A percentile compares a stretch with the other conserved stretches of the same genome.
Evolutionary conservation across 768 basidiomycete genomes (phyloP).

Genomic region (Cystobasidium tubakii): DNA sequence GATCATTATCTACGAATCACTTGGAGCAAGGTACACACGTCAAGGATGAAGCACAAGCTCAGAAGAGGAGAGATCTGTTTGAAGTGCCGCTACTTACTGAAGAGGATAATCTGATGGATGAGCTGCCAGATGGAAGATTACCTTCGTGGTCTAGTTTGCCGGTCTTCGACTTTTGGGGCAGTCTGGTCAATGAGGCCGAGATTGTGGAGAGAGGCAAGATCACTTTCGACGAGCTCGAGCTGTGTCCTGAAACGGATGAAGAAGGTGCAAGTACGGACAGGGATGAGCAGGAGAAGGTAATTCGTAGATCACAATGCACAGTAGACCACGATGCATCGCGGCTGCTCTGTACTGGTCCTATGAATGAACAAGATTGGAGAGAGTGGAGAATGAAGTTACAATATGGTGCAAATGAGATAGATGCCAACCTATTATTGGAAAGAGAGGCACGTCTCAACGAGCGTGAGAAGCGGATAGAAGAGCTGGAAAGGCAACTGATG

Average conservation of each 20-base stretch:
- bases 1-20: slow-evolving; percentile 82
- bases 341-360: slow-evolving; percentile 41
- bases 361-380: slow-evolving; percentile 10
- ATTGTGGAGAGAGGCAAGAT: slow-evolving; percentile 48
- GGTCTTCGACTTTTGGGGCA: slow-evolving; percentile 63
- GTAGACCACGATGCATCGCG: slow-evolving; percentile 42
- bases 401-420: slow-evolving; percentile 29
- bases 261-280: no score
- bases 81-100: slow-evolving; percentile 62
- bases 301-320: no score
- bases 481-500: slow-evolving; percentile 10
- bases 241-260: neutral
- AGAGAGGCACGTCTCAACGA: neutral
- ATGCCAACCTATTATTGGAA: slow-evolving; percentile 4
- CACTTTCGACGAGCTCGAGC: slow-evolving; percentile 25
- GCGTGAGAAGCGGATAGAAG: slow-evolving; percentile 3
- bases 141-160: slow-evolving; percentile 60
- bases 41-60: slow-evolving; percentile 54
- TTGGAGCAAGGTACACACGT: slow-evolving; percentile 79
- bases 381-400: slow-evolving; percentile 40
- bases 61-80: slow-evolving; percentile 62
- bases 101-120: slow-evolving; percentile 54
- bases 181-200: slow-evolving; percentile 49
- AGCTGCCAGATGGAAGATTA: slow-evolving; percentile 56
- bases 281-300: no score